Conservation (phyloP, 352 stramenopile genomes). For the Phytophthora tubulina region DNA sequence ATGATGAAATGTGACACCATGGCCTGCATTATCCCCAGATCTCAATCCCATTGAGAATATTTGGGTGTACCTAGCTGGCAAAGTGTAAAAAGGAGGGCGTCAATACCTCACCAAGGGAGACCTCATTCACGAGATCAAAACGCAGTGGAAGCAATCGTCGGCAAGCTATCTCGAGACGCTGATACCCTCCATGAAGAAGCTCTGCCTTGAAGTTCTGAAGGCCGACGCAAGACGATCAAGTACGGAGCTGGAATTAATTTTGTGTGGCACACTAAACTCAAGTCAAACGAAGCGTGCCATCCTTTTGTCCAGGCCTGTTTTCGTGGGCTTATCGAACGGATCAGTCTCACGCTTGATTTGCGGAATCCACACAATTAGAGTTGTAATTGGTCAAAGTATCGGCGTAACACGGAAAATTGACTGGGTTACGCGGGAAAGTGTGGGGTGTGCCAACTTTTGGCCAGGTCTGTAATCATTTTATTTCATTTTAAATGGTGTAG, state of each 20-base stretch:
- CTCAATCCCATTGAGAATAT: slow-evolving; percentile 26
- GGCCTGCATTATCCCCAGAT: slow-evolving; percentile 14
- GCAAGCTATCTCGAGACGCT: slow-evolving; percentile 19
- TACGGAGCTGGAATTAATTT: not conserved
- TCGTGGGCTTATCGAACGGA: not conserved
- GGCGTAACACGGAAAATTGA: too few relatives aligned
- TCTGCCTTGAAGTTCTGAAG: slow-evolving; percentile 20
- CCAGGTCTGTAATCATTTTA: too few relatives aligned
- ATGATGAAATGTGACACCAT: slow-evolving; percentile 2
- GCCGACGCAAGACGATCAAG: slow-evolving; percentile 10
- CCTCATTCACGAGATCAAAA: slow-evolving; percentile 10
- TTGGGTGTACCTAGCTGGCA: slow-evolving; percentile 8
- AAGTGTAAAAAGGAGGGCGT: slow-evolving; percentile 7
- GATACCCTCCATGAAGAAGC: slow-evolving; percentile 17
- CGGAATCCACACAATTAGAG: too few relatives aligned
- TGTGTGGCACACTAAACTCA: not conserved
- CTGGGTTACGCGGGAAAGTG: too few relatives aligned
- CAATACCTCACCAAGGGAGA: slow-evolving; percentile 8
- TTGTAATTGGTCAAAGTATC: too few relatives aligned
- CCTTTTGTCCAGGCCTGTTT: slow-evolving; percentile 1
- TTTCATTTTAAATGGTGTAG: too few relatives aligned
- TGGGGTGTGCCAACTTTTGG: too few relatives aligned
- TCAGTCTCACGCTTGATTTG: too few relatives aligned
- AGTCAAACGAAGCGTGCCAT: not conserved
- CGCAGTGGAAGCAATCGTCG: slow-evolving; percentile 2